Base-by-base conservation (phyloP, 106 monocot species). In the Posidonia australis region DNA sequence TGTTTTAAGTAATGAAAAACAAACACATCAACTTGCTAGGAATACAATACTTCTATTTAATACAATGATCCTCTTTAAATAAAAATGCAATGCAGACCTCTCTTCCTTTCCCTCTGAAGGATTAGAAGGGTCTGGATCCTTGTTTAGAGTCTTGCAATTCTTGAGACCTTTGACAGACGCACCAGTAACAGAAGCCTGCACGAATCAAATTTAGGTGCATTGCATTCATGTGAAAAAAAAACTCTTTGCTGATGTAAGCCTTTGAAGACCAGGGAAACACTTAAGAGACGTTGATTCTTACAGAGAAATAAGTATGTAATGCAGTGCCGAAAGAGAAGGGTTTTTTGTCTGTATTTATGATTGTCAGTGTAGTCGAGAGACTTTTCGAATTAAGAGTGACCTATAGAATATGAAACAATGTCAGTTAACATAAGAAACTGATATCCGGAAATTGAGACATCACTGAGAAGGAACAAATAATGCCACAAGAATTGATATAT, bases 71-170 rank as follows among this genome's bases (percentile, higher is more conserved):
- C 10, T 5, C 14, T 27, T 27, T n/a, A 10, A 1, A 17, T n/a
- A 54, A 32, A 31, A 54, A 20, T 54, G 54, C 65, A 54, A 65
- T 1, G 23, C 24, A 53, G 9, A 98, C 91, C 87, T 98, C 69
- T 81, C 87, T 69, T 91, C 90, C 23, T 69, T 76, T 9, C 90
- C 82, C 72, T 98, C 87, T 54, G 77, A 36, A 78, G 98, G 98
- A 71, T 87, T 91, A 64, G 74, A 32, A 67, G 98, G 98, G 73
- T 98, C 91, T 26, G 98, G 90, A 76, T 82, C 85, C 63, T 98
- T 98, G 75, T 91, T 98, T 61, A 98, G 70, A 36, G 83, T 85
- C 71, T 76, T 85, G 74, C 98, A 91, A 20, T 83, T 80, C 72
- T 87, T 82, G 5, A 98, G 73, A 47, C 98, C 98, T 83, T 85